Base-by-base conservation (phyloP, 305 asterid genomes). In the Fraxinus albicans region DNA sequence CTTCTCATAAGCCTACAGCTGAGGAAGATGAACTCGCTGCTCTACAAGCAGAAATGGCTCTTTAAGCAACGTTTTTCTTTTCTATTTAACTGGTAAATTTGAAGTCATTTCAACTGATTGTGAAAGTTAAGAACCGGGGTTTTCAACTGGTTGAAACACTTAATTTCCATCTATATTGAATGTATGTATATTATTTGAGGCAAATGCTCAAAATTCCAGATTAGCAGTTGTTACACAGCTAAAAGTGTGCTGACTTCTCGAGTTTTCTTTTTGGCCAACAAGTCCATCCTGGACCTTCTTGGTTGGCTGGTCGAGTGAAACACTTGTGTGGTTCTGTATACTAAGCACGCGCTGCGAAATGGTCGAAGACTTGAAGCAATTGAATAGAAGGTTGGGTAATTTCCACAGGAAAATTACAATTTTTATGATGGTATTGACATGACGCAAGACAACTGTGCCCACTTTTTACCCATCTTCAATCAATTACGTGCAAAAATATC, bases 31-130 rank as follows among this genome's bases (percentile, higher is more conserved):
- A 92, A 86, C 92, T 91, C 36, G 97, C 92, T 53, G 93, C 89
- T 80, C 86, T 91, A 89, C 97, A 90, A 85, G 91, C 88, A 73
- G 95, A 91, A 83, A 91, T 92, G 95, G 94, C 94, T n/a, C 90
- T 92, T 65, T 92, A 84, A 87, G 36, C 73, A 31, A 21, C 8
- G 2, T 50, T 13, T 15, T 50, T 50, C 19, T 3, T 47, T 50
- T 13, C 7, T 50, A 13, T 50, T 13, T 50, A 13, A 50, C 19
- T 15, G 21, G 60, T 50, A 50, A 50, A 50, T 50, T 50, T 50
- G 60, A 50, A 13, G 60, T 50, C 60, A 50, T 50, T 50, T 50
- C 55, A 6, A 79, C 80, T 78, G 72, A 78, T 70, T 1, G 75
- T 53, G 77, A 55, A 50, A 23, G 42, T 12, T 35, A 55, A 17